Base-by-base conservation (phyloP, 768 basidiomycete species). In the Leccinum uliginosum region DNA sequence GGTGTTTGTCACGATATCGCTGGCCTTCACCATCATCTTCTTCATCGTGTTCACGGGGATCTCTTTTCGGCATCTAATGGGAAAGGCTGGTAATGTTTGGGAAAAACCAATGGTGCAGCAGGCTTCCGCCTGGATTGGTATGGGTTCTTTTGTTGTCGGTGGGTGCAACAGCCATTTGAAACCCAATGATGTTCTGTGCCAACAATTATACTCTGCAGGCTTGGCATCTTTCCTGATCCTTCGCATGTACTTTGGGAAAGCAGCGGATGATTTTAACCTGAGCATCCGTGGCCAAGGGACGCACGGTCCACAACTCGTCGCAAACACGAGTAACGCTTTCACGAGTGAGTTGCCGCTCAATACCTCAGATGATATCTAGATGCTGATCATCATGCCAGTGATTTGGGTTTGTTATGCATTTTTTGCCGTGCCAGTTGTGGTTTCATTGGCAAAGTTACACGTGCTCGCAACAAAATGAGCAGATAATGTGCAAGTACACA, bases 201-300 rank as follows among this genome's bases (percentile, higher is more conserved):
- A 38, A 56, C 40, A 7, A 51, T 30, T 49, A 32, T 51, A 17
- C 48, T 30, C 15, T 34, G 45, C 15, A 89, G 89, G 88, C 14
- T 69, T 89, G 56, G 83, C 83, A 3, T 76, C 86, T 9, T 87
- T 88, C 73, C 75, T 89, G 19, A 78, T 91, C 57, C 72, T 87
- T 53, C 83, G 87, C 58, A 87, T 92, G 81, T 89, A 85, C 82
- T 89, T 89, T 59, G 87, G 85, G 19, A 89, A 91, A 70, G 83
- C 88, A 2, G 83, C 85, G 0, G 80, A 85, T 52, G 89, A 90
- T 65, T 91, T 92, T 73, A 92, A 92, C 67, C 65, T 73, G 45
- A 82, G 76, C 51, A 83, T 91, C 51, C 59, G 74, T 24, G 67
- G 78, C 9, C 78, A 79, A 58, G 85, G 84, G 21, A 57, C 66